These are phyloP conservation scores for Cutaneotrichosporon spelunceum DNA, from an alignment of 1,284 basidiomycete genomes.

Conservation along the genomic window DNA sequence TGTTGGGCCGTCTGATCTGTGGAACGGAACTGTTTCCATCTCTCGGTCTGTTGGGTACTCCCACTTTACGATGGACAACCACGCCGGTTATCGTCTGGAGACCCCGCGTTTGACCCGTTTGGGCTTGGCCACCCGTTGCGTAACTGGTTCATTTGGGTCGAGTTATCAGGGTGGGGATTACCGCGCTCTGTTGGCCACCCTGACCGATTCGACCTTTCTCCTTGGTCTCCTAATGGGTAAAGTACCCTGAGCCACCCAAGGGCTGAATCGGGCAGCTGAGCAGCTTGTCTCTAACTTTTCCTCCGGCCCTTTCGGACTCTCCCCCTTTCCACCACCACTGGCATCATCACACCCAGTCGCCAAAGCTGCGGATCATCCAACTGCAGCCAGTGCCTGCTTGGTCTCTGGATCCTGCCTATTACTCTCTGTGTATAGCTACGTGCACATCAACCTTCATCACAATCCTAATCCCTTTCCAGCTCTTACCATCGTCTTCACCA, in stretches of 20 bases:
- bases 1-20: no score
- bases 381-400: no score
- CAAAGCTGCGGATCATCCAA: no score
- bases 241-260: no score
- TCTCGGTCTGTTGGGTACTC: not conserved
- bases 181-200: no score
- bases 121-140: conserved; percentile 8
- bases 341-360: no score
- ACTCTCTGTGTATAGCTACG: no score
- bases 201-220: no score
- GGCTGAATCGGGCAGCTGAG: no score
- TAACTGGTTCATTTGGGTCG: not conserved
- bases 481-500: not conserved
- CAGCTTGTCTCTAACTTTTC: not conserved
- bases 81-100: conserved; percentile 7
- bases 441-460: not conserved
- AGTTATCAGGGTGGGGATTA: no score
- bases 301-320: not conserved
- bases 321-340: not conserved
- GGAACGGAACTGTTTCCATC: not conserved
- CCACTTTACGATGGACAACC: not conserved
- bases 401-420: no score
- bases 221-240: no score
- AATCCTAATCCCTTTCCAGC: not conserved
- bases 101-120: not conserved